phyloP scores from a whole-genome alignment of 805 yeast genomes.

The Spathaspora hagerdaliae region DNA sequence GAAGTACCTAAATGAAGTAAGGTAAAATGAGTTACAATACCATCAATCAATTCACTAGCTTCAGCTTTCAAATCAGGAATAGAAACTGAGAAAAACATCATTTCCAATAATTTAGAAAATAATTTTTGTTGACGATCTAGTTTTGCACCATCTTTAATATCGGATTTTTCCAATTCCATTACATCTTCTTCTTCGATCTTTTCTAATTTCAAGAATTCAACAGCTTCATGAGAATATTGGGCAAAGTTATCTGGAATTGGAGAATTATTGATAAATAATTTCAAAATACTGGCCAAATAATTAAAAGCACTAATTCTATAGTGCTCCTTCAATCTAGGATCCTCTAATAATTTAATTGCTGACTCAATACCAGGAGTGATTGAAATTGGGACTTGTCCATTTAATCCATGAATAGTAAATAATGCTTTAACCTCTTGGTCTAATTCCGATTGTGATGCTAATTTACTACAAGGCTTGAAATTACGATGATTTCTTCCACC shows the following conservation, averaged over 20 bases:
- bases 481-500: conserved; percentile 95
- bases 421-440: conserved; percentile 69
- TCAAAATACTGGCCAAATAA: conserved; percentile 61
- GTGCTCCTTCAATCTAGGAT: conserved; percentile 55
- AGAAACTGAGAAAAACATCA: conserved; percentile 72
- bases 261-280: conserved; percentile 59
- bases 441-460: conserved; percentile 49
- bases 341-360: conserved; percentile 73
- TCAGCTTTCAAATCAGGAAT: conserved; percentile 68
- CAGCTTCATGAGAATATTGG: conserved; percentile 47
- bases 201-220: conserved; percentile 40
- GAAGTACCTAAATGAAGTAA: conserved; percentile 74
- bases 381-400: conserved; percentile 58
- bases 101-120: conserved; percentile 59
- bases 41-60: conserved; percentile 57
- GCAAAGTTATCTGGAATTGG: conserved; percentile 44
- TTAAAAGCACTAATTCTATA: conserved; percentile 77
- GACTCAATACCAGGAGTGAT: conserved; percentile 79
- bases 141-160: conserved; percentile 44
- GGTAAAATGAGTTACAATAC: conserved; percentile 75
- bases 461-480: conserved; percentile 68
- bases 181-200: conserved; percentile 24
- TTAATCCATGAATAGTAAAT: conserved; percentile 68
- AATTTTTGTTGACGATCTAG: conserved; percentile 63
- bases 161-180: conserved; percentile 35